Conservation (phyloP, 805 yeast genomes). For the Lipomyces mesembrius region DNA sequence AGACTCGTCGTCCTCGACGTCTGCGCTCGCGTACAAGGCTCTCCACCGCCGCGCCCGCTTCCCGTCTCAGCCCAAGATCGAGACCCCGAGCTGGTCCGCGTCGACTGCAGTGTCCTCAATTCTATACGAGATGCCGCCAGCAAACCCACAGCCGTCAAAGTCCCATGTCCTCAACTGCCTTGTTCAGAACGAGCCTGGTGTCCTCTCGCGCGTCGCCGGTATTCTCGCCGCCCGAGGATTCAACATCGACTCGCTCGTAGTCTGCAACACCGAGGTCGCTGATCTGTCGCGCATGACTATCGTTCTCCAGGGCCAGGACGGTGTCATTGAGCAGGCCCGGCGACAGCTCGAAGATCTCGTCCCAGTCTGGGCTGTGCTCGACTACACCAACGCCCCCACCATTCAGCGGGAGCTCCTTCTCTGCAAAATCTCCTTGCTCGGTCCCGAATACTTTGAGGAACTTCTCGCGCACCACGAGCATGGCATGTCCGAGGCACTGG, state of each 20-base stretch:
- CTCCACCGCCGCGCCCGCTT: slow-evolving; percentile 82
- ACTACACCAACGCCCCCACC: slow-evolving; percentile 87
- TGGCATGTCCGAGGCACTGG: slow-evolving; percentile 43
- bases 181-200: slow-evolving; percentile 99
- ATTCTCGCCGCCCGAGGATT: slow-evolving; percentile 97
- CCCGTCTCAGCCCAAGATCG: slow-evolving; percentile 91
- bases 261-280: slow-evolving; percentile 93
- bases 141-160: slow-evolving; percentile 61
- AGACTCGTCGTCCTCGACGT: slow-evolving; percentile 58
- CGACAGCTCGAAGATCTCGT: slow-evolving; percentile 97
- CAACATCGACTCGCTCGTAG: slow-evolving; percentile 96
- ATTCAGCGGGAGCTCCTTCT: slow-evolving; percentile 88
- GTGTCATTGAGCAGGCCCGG: slow-evolving; percentile 95
- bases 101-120: slow-evolving; percentile 95
- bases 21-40: slow-evolving; percentile 93
- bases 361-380: slow-evolving; percentile 97
- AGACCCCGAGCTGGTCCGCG: slow-evolving; percentile 95
- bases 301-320: slow-evolving; percentile 91
- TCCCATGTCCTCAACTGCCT: slow-evolving; percentile 94
- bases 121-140: slow-evolving; percentile 84
- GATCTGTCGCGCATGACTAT: slow-evolving; percentile 97
- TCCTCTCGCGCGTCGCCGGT: slow-evolving; percentile 87
- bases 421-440: slow-evolving; percentile 89
- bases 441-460: slow-evolving; percentile 98
- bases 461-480: slow-evolving; percentile 79